These are phyloP conservation scores for Rosa chinensis DNA, from an alignment of 306 rosid genomes.

Conservation along the genomic window DNA sequence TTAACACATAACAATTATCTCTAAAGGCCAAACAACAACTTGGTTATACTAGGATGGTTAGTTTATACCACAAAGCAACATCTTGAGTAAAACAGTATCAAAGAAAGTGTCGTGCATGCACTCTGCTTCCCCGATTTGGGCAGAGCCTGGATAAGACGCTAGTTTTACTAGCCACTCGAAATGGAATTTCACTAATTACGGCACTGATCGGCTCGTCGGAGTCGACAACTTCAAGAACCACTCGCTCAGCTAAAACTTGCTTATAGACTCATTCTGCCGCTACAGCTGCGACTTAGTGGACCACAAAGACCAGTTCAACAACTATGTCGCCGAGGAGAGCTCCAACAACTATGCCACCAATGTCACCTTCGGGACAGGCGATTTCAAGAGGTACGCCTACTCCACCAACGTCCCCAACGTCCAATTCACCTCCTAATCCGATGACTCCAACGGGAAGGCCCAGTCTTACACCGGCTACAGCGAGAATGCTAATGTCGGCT, in stretches of 20 bases:
- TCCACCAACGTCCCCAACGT: conserved; percentile 66
- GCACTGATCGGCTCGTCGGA: conserved; percentile 68
- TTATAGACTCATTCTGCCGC: conserved; percentile 76
- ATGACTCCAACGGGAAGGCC: conserved; percentile 50
- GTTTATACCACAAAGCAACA: too few species aligned
- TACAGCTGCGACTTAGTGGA: conserved; percentile 72
- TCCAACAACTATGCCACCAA: conserved; percentile 63
- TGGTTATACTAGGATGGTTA: too few species aligned
- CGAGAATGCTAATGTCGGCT: conserved; percentile 71
- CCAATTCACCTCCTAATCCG: conserved; percentile 68
- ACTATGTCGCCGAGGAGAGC: conserved; percentile 70
- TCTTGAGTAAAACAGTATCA: too few species aligned
- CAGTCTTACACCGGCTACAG: conserved; percentile 64
- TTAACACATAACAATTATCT: too few species aligned
- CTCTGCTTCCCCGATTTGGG: conserved; percentile 70
- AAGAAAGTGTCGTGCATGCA: too few species aligned
- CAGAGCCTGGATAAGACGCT: conserved; percentile 58
- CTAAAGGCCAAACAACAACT: too few species aligned
- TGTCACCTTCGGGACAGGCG: conserved; percentile 67
- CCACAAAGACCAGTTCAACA: conserved; percentile 54
- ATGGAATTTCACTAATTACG: conserved; percentile 82
- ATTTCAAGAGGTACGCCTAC: conserved; percentile 54
- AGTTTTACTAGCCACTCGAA: conserved; percentile 46
- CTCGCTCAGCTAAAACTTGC: conserved; percentile 50
- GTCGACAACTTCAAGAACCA: conserved; percentile 67